Evolutionary conservation across 139 green algal species (phyloP).

Genomic region (Trebouxia sp.): DNA sequence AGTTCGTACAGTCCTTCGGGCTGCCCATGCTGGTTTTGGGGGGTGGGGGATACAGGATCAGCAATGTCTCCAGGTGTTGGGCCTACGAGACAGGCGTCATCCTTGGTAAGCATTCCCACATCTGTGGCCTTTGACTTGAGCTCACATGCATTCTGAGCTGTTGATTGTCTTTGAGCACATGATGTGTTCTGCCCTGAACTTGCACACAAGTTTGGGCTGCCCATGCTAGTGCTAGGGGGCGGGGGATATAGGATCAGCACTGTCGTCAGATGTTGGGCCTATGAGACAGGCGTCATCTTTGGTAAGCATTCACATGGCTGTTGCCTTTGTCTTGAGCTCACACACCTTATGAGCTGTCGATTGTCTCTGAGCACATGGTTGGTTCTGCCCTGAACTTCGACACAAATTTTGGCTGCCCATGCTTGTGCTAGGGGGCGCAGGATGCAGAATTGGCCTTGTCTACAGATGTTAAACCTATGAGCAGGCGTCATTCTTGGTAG

Average conservation of each 20-base stretch:
- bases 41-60: conserved; percentile 96
- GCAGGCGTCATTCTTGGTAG: conserved; percentile 71
- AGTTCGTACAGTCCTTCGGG: conserved; percentile 75
- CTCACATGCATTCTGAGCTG: too few relatives aligned
- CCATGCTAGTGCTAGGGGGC: conserved; percentile 89
- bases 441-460: conserved; percentile 97
- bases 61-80: conserved; percentile 96
- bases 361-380: background rate
- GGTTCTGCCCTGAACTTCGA: conserved; percentile 76
- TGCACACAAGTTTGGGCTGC: conserved; percentile 77
- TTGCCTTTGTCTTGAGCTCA: too few relatives aligned
- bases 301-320: conserved; percentile 35
- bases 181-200: conserved; percentile 64
- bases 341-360: too few relatives aligned
- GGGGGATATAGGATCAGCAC: conserved; percentile 98
- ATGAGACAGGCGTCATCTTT: conserved; percentile 86
- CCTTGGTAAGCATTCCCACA: conserved; percentile 42
- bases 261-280: conserved; percentile 94
- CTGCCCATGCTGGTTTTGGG: conserved; percentile 90
- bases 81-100: conserved; percentile 90
- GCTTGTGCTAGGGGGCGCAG: conserved; percentile 91
- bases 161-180: background rate
- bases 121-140: too few relatives aligned
- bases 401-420: conserved; percentile 76
- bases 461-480: conserved; percentile 96